Evolutionary conservation across 2,329 filamentous ascomycete species (phyloP), one percentile per base, ranked within the genome.

Genomic region (Colletotrichum sp.): DNA sequence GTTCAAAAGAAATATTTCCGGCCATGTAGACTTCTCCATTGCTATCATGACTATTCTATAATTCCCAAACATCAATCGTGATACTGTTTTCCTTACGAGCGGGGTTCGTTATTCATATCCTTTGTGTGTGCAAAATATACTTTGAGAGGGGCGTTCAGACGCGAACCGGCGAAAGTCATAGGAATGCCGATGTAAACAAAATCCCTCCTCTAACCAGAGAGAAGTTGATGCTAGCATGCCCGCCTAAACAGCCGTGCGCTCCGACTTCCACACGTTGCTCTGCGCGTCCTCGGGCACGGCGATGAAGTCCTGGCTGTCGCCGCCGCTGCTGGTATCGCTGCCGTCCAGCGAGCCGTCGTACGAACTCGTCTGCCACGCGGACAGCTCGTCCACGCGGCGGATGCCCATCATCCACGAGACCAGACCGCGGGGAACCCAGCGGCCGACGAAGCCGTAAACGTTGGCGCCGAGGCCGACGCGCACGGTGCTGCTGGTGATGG

Each of bases 351-450:
- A 81, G 11, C 76, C 73, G 57, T 83, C 83, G 59, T 82, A 82
- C 7, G 83, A 83, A 76, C 81, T 84, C 18, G 84, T 83, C 79
- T 90, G 88, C 88, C 88, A 90, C 3, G 86, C 81, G 63, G 86
- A 87, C 61, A 91, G 83, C 81, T 91, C 87, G 68, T 90, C 87
- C 18, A 93, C 90, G 70, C 86, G 86, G 74, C 92, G 87, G 72
- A 96, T 90, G 13, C 95, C 95, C 90, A 98, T 93, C 94, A 98
- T 98, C 94, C 95, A 97, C 3, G 92, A 92, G n/a, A 98, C 93
- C 18, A 98, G 81, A 4, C 92, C 89, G 24, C 90, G 88, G 2
- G 97, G 96, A 29, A 94, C 89, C 90, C 93, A 96, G 51, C 90
- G 90, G 8, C 96, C 97, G 9, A 98, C 93, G 34, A 98, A 88